A percentile compares a stretch with the other conserved stretches of the same genome.
Conservation (phyloP, 805 yeast species). For the Clavispora carvajalis region DNA sequence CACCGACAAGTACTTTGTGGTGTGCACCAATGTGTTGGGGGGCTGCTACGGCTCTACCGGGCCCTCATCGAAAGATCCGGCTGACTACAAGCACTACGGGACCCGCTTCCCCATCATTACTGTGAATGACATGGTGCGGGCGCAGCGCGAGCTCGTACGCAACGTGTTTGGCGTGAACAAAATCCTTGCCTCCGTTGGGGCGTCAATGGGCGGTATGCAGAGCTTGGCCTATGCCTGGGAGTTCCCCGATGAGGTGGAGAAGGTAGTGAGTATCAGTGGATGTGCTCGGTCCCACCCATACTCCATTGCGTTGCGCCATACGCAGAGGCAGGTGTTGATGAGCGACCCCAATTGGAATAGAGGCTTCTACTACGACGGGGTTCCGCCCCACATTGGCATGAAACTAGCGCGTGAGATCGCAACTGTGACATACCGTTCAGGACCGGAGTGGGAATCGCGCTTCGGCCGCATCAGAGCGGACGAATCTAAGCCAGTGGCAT, state of each 20-base stretch:
- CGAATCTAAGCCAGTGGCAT: slow-evolving; percentile 71
- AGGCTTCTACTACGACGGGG: slow-evolving; percentile 72
- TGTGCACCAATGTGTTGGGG: slow-evolving; percentile 89
- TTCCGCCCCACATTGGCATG: slow-evolving; percentile 95
- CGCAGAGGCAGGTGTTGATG: slow-evolving; percentile 91
- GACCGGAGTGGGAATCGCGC: slow-evolving; percentile 95
- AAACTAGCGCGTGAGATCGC: slow-evolving; percentile 91
- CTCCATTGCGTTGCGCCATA: slow-evolving; percentile 88
- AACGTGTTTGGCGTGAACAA: slow-evolving; percentile 58
- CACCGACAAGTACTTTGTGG: slow-evolving; percentile 72
- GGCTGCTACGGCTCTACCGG: slow-evolving; percentile 97
- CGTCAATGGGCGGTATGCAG: slow-evolving; percentile 99
- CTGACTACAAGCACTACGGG: slow-evolving; percentile 62
- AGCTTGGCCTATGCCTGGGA: slow-evolving; percentile 82
- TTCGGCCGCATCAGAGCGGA: slow-evolving; percentile 87
- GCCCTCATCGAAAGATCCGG: slow-evolving; percentile 76
- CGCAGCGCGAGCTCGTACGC: slow-evolving; percentile 66
- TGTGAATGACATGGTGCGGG: slow-evolving; percentile 85
- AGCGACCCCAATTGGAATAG: slow-evolving; percentile 93
- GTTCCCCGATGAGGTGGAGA: slow-evolving; percentile 70
- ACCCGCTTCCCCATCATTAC: slow-evolving; percentile 85
- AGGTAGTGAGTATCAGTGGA: slow-evolving; percentile 78
- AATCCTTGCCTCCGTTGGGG: slow-evolving; percentile 77
- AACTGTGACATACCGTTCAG: slow-evolving; percentile 88
- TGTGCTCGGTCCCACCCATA: slow-evolving; percentile 94